Evolutionary conservation across 805 yeast species (phyloP).

Genomic region (Kodamaea leandrae): DNA sequence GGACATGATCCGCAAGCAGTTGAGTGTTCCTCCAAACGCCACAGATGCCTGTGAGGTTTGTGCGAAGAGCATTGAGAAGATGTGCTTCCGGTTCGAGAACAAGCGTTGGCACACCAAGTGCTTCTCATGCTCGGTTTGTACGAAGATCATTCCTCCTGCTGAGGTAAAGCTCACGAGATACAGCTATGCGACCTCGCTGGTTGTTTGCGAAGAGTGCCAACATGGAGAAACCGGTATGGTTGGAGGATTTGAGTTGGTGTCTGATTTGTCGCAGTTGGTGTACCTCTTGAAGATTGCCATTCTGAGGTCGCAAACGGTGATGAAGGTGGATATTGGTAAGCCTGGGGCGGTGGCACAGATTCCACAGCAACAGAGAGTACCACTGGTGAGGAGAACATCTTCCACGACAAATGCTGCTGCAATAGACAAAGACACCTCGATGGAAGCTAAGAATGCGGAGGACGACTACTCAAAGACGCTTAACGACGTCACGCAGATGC

Average conservation of each 20-base stretch:
- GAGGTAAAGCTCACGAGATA: slow-evolving; percentile 48
- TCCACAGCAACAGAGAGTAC: neutral
- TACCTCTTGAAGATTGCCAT: slow-evolving; percentile 82
- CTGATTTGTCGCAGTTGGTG: slow-evolving; percentile 70
- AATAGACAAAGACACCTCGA: too few relatives aligned
- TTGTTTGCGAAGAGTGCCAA: slow-evolving; percentile 66
- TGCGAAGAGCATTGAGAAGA: slow-evolving; percentile 74
- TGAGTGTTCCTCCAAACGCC: slow-evolving; percentile 54
- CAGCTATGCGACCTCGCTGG: slow-evolving; percentile 30
- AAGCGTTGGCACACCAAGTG: slow-evolving; percentile 83
- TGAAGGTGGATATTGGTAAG: slow-evolving; percentile 30
- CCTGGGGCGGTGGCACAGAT: neutral
- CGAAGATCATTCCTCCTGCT: slow-evolving; percentile 24
- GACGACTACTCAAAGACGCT: slow-evolving; percentile 65
- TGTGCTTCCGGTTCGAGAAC: slow-evolving; percentile 61
- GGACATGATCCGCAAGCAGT: slow-evolving; percentile 19
- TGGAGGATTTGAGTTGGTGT: slow-evolving; percentile 57
- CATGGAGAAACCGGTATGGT: slow-evolving; percentile 28
- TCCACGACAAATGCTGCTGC: slow-evolving; percentile 1
- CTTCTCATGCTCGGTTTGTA: slow-evolving; percentile 63
- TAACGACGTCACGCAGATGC: slow-evolving; percentile 70
- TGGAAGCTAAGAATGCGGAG: slow-evolving; percentile 10
- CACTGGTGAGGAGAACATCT: slow-evolving; percentile 1
- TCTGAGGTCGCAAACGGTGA: slow-evolving; percentile 64
- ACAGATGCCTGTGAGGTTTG: slow-evolving; percentile 78